phyloP scores from a whole-genome alignment of 176 grass and related monocot species.

The Oryza australiensis region DNA sequence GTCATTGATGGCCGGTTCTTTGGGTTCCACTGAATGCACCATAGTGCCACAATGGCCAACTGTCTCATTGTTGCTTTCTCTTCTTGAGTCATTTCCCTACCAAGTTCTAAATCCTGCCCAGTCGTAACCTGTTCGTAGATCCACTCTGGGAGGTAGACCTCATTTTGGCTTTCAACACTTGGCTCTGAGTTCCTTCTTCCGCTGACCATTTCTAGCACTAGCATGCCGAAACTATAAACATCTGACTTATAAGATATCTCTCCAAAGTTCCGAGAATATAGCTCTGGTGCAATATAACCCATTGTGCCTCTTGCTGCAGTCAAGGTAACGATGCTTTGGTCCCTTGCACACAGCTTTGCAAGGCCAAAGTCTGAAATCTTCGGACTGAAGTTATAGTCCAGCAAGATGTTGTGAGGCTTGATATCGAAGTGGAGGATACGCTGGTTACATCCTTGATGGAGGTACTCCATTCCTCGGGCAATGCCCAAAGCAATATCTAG shows the following conservation, averaged over 20 bases:
- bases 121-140: slow-evolving; percentile 33
- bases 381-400: slow-evolving; percentile 44
- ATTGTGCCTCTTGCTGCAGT: slow-evolving; percentile 52
- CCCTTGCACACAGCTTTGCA: slow-evolving; percentile 64
- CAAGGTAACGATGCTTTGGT: slow-evolving; percentile 54
- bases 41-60: slow-evolving; percentile 52
- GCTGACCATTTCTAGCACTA: slow-evolving; percentile 64
- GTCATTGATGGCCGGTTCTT: slow-evolving; percentile 51
- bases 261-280: slow-evolving; percentile 48
- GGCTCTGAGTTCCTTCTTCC: slow-evolving; percentile 52
- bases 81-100: background rate
- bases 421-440: slow-evolving; percentile 77
- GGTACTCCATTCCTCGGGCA: slow-evolving; percentile 59
- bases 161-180: slow-evolving; percentile 22
- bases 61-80: slow-evolving; percentile 36
- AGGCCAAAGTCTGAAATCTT: slow-evolving; percentile 77
- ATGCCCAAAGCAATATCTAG: slow-evolving; percentile 45
- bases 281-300: slow-evolving; percentile 50
- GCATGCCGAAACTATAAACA: slow-evolving; percentile 52
- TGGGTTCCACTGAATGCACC: slow-evolving; percentile 76
- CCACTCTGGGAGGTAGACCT: slow-evolving; percentile 52
- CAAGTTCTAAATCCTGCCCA: slow-evolving; percentile 7
- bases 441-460: slow-evolving; percentile 65
- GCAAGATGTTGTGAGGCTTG: slow-evolving; percentile 63
- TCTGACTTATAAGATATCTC: slow-evolving; percentile 48